Percentiles rank a stretch among this genome's conserved stretches.
Conservation (phyloP, 2,329 filamentous ascomycete species). For the Sporothrix protearum region DNA sequence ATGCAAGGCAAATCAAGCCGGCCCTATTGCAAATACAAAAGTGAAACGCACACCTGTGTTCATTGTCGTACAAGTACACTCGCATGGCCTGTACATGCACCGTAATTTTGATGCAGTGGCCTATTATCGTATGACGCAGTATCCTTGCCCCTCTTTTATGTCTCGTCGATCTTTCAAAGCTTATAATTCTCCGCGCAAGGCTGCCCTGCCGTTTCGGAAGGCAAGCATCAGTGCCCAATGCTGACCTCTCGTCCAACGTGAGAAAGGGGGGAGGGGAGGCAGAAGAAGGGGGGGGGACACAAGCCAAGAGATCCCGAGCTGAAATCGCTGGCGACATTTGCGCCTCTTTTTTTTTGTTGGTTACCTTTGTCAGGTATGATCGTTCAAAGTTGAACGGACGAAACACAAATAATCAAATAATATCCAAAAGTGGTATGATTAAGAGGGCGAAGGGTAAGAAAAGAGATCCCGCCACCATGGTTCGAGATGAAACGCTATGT, state of each 20-base stretch:
- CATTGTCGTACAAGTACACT: not conserved
- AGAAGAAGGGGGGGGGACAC: not conserved
- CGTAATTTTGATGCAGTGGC: not conserved
- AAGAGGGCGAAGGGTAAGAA: not conserved
- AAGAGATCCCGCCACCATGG: not conserved
- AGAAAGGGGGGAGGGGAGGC: not conserved
- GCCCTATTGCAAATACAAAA: not conserved
- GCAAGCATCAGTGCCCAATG: not conserved
- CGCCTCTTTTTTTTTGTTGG: not conserved
- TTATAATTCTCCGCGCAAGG: not conserved
- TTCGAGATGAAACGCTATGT: constrained; percentile 1
- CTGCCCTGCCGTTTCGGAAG: not conserved
- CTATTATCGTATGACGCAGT: not conserved
- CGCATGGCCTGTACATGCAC: not conserved
- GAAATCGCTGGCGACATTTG: not conserved
- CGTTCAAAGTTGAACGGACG: not conserved
- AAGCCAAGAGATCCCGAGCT: not conserved
- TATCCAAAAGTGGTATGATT: not conserved
- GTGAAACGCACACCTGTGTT: not conserved
- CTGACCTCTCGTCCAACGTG: not conserved
- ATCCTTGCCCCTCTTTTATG: not conserved
- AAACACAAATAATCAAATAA: too few species aligned
- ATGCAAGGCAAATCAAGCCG: not conserved
- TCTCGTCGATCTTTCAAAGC: not conserved
- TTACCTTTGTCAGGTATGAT: not conserved